Base-by-base conservation (phyloP, 1,284 basidiomycete genomes). In the Binderoboletus segoi region DNA sequence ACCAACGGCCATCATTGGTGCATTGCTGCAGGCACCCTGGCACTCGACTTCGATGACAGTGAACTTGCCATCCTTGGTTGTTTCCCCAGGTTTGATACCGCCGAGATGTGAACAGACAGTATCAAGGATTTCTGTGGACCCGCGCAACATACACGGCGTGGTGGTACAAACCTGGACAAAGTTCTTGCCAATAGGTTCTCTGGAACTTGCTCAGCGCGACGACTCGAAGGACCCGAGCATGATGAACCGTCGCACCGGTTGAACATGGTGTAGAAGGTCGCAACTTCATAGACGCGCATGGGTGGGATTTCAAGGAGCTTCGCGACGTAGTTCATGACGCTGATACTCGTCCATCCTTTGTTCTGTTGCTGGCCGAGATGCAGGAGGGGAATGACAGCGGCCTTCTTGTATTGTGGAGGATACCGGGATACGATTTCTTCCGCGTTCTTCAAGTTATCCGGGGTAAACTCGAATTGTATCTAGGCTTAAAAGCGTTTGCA, bases 221-320 rank as follows among this genome's bases (percentile, higher is more conserved):
- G 21, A 51, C 42, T 16, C 28, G 21, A 40, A 24, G 23, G n/a
- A 24, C 23, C 15, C 10, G 35, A 42, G 18, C 12, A 49, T 28
- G 35, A 24, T 24, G 35, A 41, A 54, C 53, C 45, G 18, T 56
- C 81, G 67, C 58, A 90, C 90, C 93, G 85, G 80, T 96, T 97
- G 81, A 94, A 98, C 96, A 99, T 98, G 64, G 96, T 99, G 77
- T 99, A 99, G 79, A 99, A 99, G 13, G 95, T 97, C 15, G 97
- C 96, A 51, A 99, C 97, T 78, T 99, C 97, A 75, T 99, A 99
- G 8, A 99, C 97, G 20, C 96, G 89, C 97, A 99, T 99, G 53
- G 94, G 93, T 10, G 93, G 93, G 88, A 99, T 93, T 69, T 93
- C 94, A 53, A 99, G 82, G 38, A 96, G 77, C 61, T 89, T 87